A percentile compares a stretch with the other conserved stretches of the same genome.
These are phyloP conservation scores for Diospyros lotus DNA, from an alignment of 148 eudicot genomes.

Conservation along the genomic window DNA sequence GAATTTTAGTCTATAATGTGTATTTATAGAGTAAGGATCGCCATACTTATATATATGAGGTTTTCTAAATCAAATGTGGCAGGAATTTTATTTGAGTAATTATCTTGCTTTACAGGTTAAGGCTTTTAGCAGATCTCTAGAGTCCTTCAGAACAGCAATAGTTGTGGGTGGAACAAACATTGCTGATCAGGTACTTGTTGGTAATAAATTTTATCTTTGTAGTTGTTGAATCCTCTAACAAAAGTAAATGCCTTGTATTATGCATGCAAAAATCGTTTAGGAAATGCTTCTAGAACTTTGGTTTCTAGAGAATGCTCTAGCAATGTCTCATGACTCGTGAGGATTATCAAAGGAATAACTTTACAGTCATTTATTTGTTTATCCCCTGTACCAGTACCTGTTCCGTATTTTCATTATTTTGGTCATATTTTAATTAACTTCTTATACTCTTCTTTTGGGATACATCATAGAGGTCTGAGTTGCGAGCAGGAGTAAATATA, in stretches of 20 bases:
- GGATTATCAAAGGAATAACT: not conserved
- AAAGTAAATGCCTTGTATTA: not conserved
- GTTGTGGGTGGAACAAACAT: conserved; percentile 60
- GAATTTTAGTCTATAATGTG: not conserved
- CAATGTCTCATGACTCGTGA: not conserved
- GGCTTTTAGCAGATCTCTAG: conserved; percentile 48
- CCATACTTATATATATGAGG: not conserved
- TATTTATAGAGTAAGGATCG: not conserved
- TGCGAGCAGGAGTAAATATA: conserved; percentile 44
- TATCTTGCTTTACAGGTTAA: conserved; percentile 31
- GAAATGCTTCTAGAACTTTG: not conserved
- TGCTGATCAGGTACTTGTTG: conserved; percentile 42
- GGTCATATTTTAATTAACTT: not conserved
- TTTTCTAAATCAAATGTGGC: not conserved
- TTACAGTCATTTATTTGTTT: not conserved
- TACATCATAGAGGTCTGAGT: conserved; percentile 44
- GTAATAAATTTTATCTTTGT: not conserved
- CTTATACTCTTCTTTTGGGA: not conserved
- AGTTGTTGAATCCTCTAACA: not conserved
- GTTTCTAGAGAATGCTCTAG: not conserved
- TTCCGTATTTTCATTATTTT: not conserved
- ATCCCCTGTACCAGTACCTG: not conserved
- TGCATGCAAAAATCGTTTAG: not conserved
- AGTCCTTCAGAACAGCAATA: conserved; percentile 47
- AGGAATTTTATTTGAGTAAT: not conserved